A percentile compares a stretch with the other conserved stretches of the same genome.
These are phyloP conservation scores for Neurospora cerealis DNA, from an alignment of 495 filamentous ascomycete species.

Conservation along the genomic window DNA sequence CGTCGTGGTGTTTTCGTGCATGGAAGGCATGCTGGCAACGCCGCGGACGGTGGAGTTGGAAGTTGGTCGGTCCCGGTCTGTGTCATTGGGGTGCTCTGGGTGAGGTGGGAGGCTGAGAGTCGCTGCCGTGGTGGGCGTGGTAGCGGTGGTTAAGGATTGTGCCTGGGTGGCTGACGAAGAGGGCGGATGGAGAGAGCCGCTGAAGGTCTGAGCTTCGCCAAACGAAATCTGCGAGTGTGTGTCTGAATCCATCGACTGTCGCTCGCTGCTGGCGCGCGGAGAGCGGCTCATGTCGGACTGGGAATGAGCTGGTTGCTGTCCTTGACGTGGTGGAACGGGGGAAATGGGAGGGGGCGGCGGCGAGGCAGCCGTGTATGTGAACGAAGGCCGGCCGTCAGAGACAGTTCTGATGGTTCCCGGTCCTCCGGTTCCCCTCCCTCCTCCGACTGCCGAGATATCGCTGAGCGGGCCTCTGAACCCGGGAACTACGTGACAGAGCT, in stretches of 20 bases:
- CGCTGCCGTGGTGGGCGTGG: conserved; percentile 1
- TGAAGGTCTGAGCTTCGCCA: conserved; percentile 28
- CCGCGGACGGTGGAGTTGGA: conserved; percentile 34
- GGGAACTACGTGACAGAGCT: conserved; percentile 32
- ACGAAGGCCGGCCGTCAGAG: neutral
- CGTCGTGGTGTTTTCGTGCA: conserved; percentile 21
- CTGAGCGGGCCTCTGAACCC: conserved; percentile 22
- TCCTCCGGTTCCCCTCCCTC: neutral
- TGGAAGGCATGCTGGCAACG: conserved; percentile 29
- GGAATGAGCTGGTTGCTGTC: conserved; percentile 13
- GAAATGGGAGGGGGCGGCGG: conserved; percentile 22
- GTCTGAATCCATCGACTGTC: conserved; percentile 26
- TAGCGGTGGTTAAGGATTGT: conserved; percentile 10
- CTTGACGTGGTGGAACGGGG: conserved; percentile 1
- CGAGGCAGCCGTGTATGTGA: conserved; percentile 17
- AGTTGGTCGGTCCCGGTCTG: conserved; percentile 14
- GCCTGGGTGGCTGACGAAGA: conserved; percentile 18
- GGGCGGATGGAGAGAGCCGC: conserved; percentile 26
- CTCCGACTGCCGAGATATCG: conserved; percentile 10
- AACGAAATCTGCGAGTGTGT: conserved; percentile 28
- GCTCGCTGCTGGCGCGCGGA: conserved; percentile 22
- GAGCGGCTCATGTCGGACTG: conserved; percentile 12
- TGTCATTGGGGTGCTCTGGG: neutral
- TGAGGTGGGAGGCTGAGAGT: neutral
- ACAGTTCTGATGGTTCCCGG: neutral